These are phyloP conservation scores for Ophiostoma sp. DNA, from an alignment of 2,329 filamentous ascomycete species.

Conservation along the genomic window DNA sequence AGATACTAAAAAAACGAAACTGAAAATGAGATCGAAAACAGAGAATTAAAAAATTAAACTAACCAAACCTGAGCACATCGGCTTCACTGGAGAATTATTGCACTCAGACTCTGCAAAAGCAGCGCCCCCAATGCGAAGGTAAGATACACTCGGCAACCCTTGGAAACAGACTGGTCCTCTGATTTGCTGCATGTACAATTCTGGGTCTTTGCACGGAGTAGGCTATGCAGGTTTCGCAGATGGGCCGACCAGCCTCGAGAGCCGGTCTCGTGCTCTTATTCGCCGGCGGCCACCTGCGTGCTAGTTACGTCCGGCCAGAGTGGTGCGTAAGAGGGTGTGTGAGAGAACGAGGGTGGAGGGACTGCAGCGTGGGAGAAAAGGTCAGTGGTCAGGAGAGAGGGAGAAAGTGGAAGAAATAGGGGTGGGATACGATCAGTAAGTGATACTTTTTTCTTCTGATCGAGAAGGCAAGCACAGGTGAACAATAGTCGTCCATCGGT, in stretches of 20 bases:
- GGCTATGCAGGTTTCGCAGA: slow-evolving; percentile 23
- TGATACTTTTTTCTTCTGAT: neutral
- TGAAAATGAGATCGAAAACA: neutral
- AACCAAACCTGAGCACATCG: neutral
- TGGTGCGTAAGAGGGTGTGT: slow-evolving; percentile 19
- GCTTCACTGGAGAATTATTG: neutral
- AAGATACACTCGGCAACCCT: neutral
- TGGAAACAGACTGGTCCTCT: neutral
- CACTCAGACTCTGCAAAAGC: neutral
- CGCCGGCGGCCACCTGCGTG: slow-evolving; percentile 19
- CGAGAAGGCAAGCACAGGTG: neutral
- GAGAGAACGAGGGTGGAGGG: slow-evolving; percentile 17
- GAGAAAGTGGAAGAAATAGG: neutral
- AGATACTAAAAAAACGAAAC: neutral
- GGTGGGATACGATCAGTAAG: neutral
- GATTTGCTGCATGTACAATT: slow-evolving; percentile 2
- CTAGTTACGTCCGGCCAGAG: slow-evolving; percentile 22
- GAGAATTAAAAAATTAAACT: neutral
- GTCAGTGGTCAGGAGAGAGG: neutral
- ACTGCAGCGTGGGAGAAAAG: slow-evolving; percentile 11
- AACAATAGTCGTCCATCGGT: neutral
- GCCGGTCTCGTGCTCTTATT: slow-evolving; percentile 22
- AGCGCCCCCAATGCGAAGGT: neutral
- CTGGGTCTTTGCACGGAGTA: neutral
- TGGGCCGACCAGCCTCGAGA: slow-evolving; percentile 24